Evolutionary conservation across 2,329 filamentous ascomycete genomes (phyloP).

Genomic region (Arthrobotrys sphaeroides): DNA sequence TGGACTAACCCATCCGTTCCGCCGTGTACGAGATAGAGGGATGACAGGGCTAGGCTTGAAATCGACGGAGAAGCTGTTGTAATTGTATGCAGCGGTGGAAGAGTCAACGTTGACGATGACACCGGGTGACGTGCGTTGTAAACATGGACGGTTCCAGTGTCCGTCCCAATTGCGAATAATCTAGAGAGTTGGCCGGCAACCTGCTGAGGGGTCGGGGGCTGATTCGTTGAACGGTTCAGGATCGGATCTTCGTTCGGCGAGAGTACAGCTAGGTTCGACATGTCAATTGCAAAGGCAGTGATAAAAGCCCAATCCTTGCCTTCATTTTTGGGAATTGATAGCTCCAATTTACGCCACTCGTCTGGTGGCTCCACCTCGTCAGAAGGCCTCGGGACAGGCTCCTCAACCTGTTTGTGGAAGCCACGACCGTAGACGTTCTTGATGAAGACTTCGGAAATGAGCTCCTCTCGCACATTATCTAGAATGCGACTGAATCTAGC

Average conservation of each 20-base stretch:
- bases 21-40: constrained; percentile 88
- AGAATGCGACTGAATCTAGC: constrained; percentile 34
- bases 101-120: constrained; percentile 63
- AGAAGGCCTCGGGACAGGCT: constrained; percentile 26
- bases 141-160: constrained; percentile 76
- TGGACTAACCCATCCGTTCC: constrained; percentile 95
- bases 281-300: constrained; percentile 76
- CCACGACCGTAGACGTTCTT: constrained; percentile 43
- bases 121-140: constrained; percentile 82
- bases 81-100: constrained; percentile 79
- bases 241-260: constrained; percentile 82
- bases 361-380: constrained; percentile 41
- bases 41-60: constrained; percentile 81
- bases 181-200: constrained; percentile 86
- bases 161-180: constrained; percentile 82
- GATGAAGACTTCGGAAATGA: constrained; percentile 46
- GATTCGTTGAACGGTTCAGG: constrained; percentile 61
- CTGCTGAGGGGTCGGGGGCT: constrained; percentile 65
- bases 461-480: constrained; percentile 42
- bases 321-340: constrained; percentile 35
- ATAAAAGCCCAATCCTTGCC: constrained; percentile 69
- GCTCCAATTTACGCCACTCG: constrained; percentile 11
- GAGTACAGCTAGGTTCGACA: constrained; percentile 75
- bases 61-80: constrained; percentile 90
- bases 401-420: constrained; percentile 36